These are phyloP conservation scores for Aquilaria yunnanensis DNA, from an alignment of 345 rosid genomes.

Conservation along the genomic window DNA sequence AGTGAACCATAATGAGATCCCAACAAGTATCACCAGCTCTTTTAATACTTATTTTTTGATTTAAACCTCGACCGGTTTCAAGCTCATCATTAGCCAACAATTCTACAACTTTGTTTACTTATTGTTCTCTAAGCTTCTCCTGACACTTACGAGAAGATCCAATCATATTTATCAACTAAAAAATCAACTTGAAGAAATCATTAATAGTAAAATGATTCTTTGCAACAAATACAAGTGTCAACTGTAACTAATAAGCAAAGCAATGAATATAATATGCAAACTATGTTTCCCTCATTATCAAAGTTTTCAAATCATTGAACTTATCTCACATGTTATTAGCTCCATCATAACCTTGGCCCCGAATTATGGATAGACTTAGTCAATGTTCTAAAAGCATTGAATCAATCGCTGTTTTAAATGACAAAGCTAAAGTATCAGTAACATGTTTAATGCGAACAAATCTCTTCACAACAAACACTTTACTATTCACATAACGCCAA, in stretches of 20 bases:
- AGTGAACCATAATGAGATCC: not conserved
- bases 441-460: slow-evolving; percentile 9
- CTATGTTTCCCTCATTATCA: not conserved
- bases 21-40: not conserved
- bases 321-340: slow-evolving; percentile 3
- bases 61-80: not conserved
- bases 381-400: not conserved
- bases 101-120: not conserved
- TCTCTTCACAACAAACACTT: not conserved
- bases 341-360: not conserved
- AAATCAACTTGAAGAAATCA: not conserved
- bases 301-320: not conserved
- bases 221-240: not conserved
- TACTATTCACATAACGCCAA: not conserved
- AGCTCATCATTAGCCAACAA: not conserved
- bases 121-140: not conserved
- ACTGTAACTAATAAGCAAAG: slow-evolving; percentile 9
- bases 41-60: not conserved
- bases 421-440: not conserved
- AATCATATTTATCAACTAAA: slow-evolving; percentile 3
- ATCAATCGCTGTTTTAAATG: not conserved
- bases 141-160: not conserved
- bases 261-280: slow-evolving; percentile 5
- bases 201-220: not conserved
- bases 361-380: not conserved